Evolutionary conservation across 257 asterid species (phyloP), one percentile per base, ranked within the genome.

Genomic region (Nicotiana otophora): DNA sequence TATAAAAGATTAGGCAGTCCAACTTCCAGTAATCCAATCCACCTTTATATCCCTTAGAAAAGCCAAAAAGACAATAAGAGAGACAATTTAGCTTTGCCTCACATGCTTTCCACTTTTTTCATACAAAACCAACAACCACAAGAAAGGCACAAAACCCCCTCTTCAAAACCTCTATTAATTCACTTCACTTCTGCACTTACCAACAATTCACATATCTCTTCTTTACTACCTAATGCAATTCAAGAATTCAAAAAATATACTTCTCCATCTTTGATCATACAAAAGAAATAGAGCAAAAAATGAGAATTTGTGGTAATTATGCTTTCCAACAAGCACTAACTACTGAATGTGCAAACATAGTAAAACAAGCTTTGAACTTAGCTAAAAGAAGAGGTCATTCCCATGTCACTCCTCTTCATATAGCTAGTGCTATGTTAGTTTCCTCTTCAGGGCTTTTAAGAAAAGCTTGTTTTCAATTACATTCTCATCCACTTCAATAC

Each of bases 381-480:
- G 98, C 98, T 33, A 86, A 92, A 80, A 86, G 98, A 30, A 84
- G 99, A 84, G 99, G 99, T 6, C 98, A 95, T 82, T 91, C 99
- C 2, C 99, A 95, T 77, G 97, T 95, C 15, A 95, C 97, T 1
- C 99, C 99, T 11, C 98, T 95, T 60, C 99, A 95, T 53, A 97
- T 95, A 2, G 99, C 98, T 2, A 91, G 90, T 33, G 91, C 92
- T 3, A 91, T 94, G 98, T 91, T 95, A 7, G 84, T 94, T 8
- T 88, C 97, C 11, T 86, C 94, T 9, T 79, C 89, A 0, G 89
- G 91, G 1, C 82, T 94, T 51, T 87, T 95, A 10, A 90, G 89
- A 75, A 84, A 89, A 81, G 97, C 97, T 57, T 95, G 99, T 81
- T 91, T 94, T 14, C 92, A 92, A 66, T 80, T 95, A 28, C 95